These are phyloP conservation scores for Rhipidocladum racemiflorum DNA, from an alignment of 176 grass and related monocot genomes.

Conservation along the genomic window DNA sequence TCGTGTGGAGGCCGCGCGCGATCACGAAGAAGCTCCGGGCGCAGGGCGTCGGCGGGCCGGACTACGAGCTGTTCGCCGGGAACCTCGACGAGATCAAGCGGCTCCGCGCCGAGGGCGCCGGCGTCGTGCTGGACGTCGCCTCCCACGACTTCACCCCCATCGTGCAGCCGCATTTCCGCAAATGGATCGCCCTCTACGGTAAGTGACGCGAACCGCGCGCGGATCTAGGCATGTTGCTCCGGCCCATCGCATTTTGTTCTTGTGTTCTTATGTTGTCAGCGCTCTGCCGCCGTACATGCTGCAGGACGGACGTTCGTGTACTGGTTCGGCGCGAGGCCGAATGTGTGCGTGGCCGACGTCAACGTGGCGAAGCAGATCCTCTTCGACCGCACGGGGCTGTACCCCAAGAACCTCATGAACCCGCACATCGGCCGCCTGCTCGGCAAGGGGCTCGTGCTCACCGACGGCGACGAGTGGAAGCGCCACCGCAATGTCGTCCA, in stretches of 20 bases:
- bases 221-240: no score
- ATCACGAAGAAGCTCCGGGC: slow-evolving; percentile 7
- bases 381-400: slow-evolving; percentile 32
- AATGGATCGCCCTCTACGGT: slow-evolving; percentile 53
- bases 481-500: slow-evolving; percentile 56
- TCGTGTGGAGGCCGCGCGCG: slow-evolving; percentile 42
- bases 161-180: slow-evolving; percentile 45
- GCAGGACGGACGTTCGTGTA: slow-evolving; percentile 47
- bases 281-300: neutral
- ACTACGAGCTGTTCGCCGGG: slow-evolving; percentile 36
- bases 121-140: slow-evolving; percentile 2
- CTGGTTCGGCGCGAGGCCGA: slow-evolving; percentile 44
- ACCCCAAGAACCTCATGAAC: slow-evolving; percentile 26
- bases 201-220: neutral
- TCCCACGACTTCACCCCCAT: slow-evolving; percentile 48
- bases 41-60: slow-evolving; percentile 52
- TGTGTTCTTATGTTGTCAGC: neutral
- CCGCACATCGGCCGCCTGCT: slow-evolving; percentile 31
- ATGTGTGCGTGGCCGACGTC: slow-evolving; percentile 40
- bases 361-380: slow-evolving; percentile 42
- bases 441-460: slow-evolving; percentile 52
- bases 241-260: neutral
- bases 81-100: slow-evolving; percentile 47
- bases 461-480: slow-evolving; percentile 55
- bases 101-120: slow-evolving; percentile 20